A percentile compares a stretch with the other conserved stretches of the same genome.
phyloP scores from a whole-genome alignment of 371 early-diverging fungal species.

The Mycotypha africana region DNA sequence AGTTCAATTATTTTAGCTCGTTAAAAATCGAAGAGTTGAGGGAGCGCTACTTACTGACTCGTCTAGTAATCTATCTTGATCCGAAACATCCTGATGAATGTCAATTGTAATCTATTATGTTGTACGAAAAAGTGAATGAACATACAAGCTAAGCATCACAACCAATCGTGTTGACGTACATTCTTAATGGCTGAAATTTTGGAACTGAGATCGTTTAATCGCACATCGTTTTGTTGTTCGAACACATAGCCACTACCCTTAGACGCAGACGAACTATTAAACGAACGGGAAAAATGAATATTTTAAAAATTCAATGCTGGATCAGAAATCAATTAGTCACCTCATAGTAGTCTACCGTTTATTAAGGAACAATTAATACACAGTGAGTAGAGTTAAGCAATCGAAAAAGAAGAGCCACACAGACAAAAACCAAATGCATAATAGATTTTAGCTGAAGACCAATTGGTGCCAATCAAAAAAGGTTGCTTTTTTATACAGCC shows the following conservation, averaged over 20 bases:
- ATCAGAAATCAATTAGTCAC: too few species aligned
- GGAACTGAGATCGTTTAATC: constrained; percentile 35
- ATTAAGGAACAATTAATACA: too few species aligned
- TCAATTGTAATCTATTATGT: constrained; percentile 36
- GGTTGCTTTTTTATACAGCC: too few species aligned
- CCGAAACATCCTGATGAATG: constrained; percentile 37
- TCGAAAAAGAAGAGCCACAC: too few species aligned
- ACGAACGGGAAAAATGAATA: too few species aligned
- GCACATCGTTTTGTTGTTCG: constrained; percentile 43
- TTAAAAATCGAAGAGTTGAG: not conserved
- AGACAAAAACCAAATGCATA: too few species aligned
- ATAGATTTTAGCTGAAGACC: too few species aligned
- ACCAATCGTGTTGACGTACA: constrained; percentile 11
- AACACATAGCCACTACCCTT: constrained; percentile 24
- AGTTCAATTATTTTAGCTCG: not conserved
- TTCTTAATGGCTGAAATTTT: constrained; percentile 40
- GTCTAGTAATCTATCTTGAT: constrained; percentile 34
- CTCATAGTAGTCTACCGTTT: too few species aligned
- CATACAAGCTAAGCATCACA: not conserved
- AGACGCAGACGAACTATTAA: too few species aligned
- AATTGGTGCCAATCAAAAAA: too few species aligned
- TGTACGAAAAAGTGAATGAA: not conserved
- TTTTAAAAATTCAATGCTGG: too few species aligned
- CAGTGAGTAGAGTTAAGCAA: too few species aligned
- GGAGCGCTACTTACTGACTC: constrained; percentile 27